These are phyloP conservation scores for Yarrowia galli DNA, from an alignment of 1,139 yeast genomes.

Conservation along the genomic window DNA sequence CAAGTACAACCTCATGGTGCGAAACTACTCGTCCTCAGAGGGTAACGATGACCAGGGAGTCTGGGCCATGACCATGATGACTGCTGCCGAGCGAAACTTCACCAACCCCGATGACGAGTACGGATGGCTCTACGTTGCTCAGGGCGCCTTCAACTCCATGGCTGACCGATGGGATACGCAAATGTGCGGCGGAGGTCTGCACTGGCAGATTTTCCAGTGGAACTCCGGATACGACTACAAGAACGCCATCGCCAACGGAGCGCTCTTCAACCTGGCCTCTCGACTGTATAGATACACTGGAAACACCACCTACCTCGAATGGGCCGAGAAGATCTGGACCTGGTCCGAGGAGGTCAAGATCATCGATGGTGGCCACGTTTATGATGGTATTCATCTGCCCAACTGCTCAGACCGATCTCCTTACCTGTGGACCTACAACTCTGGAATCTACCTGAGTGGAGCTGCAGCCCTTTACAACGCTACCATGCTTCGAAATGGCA, in stretches of 20 bases:
- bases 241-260: constrained; percentile 89
- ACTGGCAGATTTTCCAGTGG: constrained; percentile 98
- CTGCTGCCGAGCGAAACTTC: constrained; percentile 90
- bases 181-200: constrained; percentile 82
- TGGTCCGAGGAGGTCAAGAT: constrained; percentile 77
- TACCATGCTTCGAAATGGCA: constrained; percentile 53
- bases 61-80: constrained; percentile 94
- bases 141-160: constrained; percentile 90
- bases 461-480: constrained; percentile 80
- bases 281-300: constrained; percentile 81
- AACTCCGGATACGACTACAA: constrained; percentile 93
- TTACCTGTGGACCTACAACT: constrained; percentile 84
- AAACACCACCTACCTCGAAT: constrained; percentile 73
- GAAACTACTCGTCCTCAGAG: constrained; percentile 91
- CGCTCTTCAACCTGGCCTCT: constrained; percentile 86
- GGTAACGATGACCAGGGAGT: constrained; percentile 98
- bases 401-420: constrained; percentile 61
- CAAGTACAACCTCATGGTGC: constrained; percentile 77
- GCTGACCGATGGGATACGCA: constrained; percentile 81
- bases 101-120: constrained; percentile 70
- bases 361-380: constrained; percentile 58
- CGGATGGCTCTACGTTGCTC: constrained; percentile 74
- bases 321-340: constrained; percentile 81
- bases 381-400: constrained; percentile 79
- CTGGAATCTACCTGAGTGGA: constrained; percentile 81